Conservation (phyloP, 768 basidiomycete species). For the Lentinus brumalis region DNA sequence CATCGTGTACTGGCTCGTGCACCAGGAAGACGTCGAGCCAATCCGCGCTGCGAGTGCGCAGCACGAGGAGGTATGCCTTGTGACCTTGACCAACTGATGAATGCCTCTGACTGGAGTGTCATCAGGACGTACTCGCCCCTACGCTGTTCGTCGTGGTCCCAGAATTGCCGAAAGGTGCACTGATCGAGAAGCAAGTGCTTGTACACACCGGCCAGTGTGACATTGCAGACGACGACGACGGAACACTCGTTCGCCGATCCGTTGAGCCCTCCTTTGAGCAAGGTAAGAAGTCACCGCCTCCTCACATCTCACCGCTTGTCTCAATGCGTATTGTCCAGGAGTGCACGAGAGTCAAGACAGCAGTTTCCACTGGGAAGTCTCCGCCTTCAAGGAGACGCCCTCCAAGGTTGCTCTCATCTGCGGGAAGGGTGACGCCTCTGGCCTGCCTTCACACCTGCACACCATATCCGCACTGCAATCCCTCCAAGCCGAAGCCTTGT, state of each 20-base stretch:
- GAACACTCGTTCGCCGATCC: constrained; percentile 39
- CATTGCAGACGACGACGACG: constrained; percentile 51
- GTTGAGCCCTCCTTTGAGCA: constrained; percentile 40
- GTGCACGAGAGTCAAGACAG: constrained; percentile 13
- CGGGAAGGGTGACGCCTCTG: constrained; percentile 14
- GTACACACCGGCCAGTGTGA: constrained; percentile 65
- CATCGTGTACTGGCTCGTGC: constrained; percentile 73
- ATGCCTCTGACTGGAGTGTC: background rate
- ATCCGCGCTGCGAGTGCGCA: constrained; percentile 43
- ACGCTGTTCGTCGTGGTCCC: constrained; percentile 64
- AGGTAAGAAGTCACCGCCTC: constrained; percentile 35
- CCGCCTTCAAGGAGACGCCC: constrained; percentile 42
- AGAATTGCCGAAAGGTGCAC: constrained; percentile 69
- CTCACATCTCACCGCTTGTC: background rate
- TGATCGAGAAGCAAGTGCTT: constrained; percentile 76
- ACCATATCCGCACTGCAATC: constrained; percentile 18
- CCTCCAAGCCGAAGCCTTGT: constrained; percentile 33
- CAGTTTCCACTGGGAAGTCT: constrained; percentile 50
- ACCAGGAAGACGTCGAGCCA: constrained; percentile 38
- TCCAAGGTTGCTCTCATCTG: constrained; percentile 45
- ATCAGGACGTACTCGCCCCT: constrained; percentile 31
- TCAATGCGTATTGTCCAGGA: background rate
- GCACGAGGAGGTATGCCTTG: constrained; percentile 24
- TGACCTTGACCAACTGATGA: background rate
- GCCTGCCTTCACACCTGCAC: constrained; percentile 6